Evolutionary conservation across 2,329 filamentous ascomycete species (phyloP).

Genomic region (Dothistroma pini): DNA sequence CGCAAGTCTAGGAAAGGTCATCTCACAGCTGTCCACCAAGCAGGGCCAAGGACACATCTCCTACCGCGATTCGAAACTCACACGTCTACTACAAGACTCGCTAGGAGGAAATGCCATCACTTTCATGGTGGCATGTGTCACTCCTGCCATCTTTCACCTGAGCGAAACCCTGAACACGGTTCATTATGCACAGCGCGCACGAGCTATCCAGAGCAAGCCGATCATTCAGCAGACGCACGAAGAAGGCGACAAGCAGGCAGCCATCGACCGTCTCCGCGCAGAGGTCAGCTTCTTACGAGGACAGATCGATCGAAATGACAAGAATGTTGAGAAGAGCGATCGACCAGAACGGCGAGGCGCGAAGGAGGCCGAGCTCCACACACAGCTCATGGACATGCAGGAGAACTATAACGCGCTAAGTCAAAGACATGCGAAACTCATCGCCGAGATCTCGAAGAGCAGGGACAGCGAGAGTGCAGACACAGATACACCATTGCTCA

Average conservation of each 20-base stretch:
- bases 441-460: constrained; percentile 86
- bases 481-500: constrained; percentile 57
- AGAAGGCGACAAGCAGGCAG: constrained; percentile 87
- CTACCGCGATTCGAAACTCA: constrained; percentile 96
- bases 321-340: constrained; percentile 64
- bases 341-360: constrained; percentile 52
- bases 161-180: constrained; percentile 98
- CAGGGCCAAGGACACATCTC: constrained; percentile 87
- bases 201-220: constrained; percentile 95
- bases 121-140: constrained; percentile 99
- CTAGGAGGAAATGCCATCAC: constrained; percentile 96
- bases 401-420: constrained; percentile 93
- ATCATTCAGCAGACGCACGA: constrained; percentile 87
- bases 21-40: constrained; percentile 91
- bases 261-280: constrained; percentile 89
- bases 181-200: constrained; percentile 89
- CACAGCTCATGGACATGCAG: constrained; percentile 85
- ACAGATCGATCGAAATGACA: constrained; percentile 83
- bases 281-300: constrained; percentile 92
- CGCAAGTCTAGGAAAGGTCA: constrained; percentile 93
- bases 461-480: constrained; percentile 61
- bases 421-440: constrained; percentile 90
- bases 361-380: constrained; percentile 84
- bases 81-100: constrained; percentile 90
- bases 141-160: constrained; percentile 91